These are phyloP conservation scores for Porphyrellus cyaneotinctus DNA, from an alignment of 768 basidiomycete species.

Conservation along the genomic window DNA sequence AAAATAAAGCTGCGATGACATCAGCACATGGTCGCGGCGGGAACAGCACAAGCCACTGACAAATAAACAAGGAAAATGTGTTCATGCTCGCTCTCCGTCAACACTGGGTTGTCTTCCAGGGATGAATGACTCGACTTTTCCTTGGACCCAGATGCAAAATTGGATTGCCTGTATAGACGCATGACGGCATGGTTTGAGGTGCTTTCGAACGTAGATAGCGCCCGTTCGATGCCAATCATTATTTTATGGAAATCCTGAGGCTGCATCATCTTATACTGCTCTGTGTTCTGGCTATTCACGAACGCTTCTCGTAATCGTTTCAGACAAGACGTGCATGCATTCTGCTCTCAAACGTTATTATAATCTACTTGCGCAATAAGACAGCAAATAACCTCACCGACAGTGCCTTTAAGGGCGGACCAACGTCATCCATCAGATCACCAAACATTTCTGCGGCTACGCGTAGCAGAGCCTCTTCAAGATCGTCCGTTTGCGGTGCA, in stretches of 20 bases:
- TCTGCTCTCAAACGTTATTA: slow-evolving; percentile 35
- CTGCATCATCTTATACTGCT: slow-evolving; percentile 35
- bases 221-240: slow-evolving; percentile 61
- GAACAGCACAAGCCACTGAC: slow-evolving; percentile 44
- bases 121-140: slow-evolving; percentile 15
- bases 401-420: slow-evolving; percentile 69
- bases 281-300: slow-evolving; percentile 36
- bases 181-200: slow-evolving; percentile 83
- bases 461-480: slow-evolving; percentile 34
- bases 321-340: slow-evolving; percentile 56
- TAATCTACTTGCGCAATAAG: neutral
- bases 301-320: slow-evolving; percentile 65
- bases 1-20: slow-evolving; percentile 80
- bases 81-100: slow-evolving; percentile 61
- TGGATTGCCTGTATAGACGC: slow-evolving; percentile 61
- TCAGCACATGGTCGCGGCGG: slow-evolving; percentile 4
- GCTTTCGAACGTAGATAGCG: slow-evolving; percentile 70
- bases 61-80: slow-evolving; percentile 88
- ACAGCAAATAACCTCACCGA: slow-evolving; percentile 46
- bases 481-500: slow-evolving; percentile 39
- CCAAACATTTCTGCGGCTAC: slow-evolving; percentile 74
- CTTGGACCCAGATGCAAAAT: slow-evolving; percentile 24
- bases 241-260: slow-evolving; percentile 63
- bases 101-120: slow-evolving; percentile 32
- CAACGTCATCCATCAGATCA: slow-evolving; percentile 74